Conservation (phyloP, 2,329 filamentous ascomycete species). For the Epichloe coenophiala region DNA sequence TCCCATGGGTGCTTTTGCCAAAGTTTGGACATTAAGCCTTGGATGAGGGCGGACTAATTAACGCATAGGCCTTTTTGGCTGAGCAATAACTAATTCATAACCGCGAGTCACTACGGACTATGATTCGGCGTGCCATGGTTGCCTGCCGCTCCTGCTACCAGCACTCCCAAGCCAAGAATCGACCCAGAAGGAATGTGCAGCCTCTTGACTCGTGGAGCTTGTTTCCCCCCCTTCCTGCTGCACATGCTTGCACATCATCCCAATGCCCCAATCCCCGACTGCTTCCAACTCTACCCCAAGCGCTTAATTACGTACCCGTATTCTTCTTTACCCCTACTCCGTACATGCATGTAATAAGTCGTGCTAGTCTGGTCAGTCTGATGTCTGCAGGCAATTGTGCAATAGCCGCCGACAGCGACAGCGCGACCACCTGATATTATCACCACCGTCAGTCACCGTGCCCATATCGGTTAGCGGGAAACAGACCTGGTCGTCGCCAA, state of each 20-base stretch:
- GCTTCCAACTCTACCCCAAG: not conserved
- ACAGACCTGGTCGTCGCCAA: conserved; percentile 4
- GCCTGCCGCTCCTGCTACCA: not conserved
- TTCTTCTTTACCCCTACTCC: not conserved
- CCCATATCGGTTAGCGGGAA: not conserved
- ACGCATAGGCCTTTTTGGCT: not conserved
- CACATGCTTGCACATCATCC: conserved; percentile 1
- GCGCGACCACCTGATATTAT: not conserved
- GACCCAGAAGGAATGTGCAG: not conserved
- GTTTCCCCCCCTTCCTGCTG: not conserved
- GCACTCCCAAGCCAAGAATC: not conserved
- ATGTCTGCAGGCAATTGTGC: not conserved
- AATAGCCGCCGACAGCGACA: not conserved
- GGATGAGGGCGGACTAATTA: not conserved
- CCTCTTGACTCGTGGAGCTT: conserved; percentile 4
- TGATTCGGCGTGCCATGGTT: not conserved
- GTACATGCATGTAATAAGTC: no score
- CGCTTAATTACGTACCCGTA: not conserved
- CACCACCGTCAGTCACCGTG: not conserved
- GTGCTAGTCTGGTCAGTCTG: not conserved
- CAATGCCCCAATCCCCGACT: not conserved
- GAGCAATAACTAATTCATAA: no score
- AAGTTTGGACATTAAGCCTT: not conserved
- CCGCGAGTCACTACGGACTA: not conserved
- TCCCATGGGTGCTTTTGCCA: not conserved